Evolutionary conservation across 495 filamentous ascomycete species (phyloP).

Genomic region (Aspergillus incahuasiensis): DNA sequence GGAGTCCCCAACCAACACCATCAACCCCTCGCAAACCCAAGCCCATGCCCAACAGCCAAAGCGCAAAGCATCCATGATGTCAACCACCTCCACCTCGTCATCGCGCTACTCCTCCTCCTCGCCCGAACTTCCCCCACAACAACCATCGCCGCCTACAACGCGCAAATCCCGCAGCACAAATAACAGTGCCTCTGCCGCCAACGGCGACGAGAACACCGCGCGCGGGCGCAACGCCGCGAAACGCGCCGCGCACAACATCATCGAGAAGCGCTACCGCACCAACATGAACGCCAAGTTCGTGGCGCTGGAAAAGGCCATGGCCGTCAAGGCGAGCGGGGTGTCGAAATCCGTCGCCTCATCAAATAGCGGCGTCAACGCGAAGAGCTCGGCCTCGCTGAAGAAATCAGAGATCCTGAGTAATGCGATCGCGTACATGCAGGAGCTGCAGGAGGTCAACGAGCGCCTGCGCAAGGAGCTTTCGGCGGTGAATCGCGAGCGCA

Average conservation of each 20-base stretch:
- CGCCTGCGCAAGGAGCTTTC: slow-evolving; percentile 36
- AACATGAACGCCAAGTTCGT: slow-evolving; percentile 53
- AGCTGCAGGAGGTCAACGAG: slow-evolving; percentile 40
- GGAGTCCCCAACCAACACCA: not conserved
- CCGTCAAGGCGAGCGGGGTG: slow-evolving; percentile 8
- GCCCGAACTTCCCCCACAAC: slow-evolving; percentile 31
- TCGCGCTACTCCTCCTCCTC: slow-evolving; percentile 30
- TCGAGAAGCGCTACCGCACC: slow-evolving; percentile 50
- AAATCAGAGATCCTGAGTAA: slow-evolving; percentile 59
- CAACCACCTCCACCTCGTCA: not conserved
- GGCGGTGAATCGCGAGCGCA: slow-evolving; percentile 26
- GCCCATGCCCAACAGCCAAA: slow-evolving; percentile 11
- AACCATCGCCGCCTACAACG: slow-evolving; percentile 16
- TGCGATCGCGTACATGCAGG: slow-evolving; percentile 67
- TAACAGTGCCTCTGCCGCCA: not conserved
- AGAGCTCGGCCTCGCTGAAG: slow-evolving; percentile 36
- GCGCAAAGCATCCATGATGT: slow-evolving; percentile 15
- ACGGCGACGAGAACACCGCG: slow-evolving; percentile 28
- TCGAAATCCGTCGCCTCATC: slow-evolving; percentile 15
- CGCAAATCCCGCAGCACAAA: slow-evolving; percentile 30
- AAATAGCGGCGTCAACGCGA: slow-evolving; percentile 9
- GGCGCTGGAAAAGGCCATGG: slow-evolving; percentile 40
- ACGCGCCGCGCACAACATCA: slow-evolving; percentile 50
- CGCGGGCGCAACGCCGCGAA: slow-evolving; percentile 41
- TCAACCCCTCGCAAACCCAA: slow-evolving; percentile 5